Percentiles rank a stretch among this genome's conserved stretches.
phyloP scores from a whole-genome alignment of 2,329 filamentous ascomycete genomes.

The Aspergillus arachidicola region DNA sequence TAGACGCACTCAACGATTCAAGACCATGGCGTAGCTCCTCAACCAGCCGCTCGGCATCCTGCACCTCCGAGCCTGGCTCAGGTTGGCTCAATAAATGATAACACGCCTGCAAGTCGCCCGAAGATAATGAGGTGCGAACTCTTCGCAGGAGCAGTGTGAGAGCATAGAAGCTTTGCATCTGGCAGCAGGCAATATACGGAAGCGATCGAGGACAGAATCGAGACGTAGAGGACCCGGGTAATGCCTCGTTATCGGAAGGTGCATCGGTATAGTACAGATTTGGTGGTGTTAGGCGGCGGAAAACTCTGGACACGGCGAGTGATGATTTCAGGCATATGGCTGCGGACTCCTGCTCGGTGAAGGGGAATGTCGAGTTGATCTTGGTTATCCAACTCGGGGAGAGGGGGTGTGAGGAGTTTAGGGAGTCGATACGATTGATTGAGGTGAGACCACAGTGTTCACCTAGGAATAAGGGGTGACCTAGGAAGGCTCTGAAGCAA shows the following conservation, averaged over 20 bases:
- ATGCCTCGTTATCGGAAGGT: not conserved
- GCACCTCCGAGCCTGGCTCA: slow-evolving; percentile 21
- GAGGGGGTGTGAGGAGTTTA: not conserved
- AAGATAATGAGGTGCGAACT: slow-evolving; percentile 20
- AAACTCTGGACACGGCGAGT: slow-evolving; percentile 20
- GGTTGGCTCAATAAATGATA: slow-evolving; percentile 25
- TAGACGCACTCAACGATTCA: slow-evolving; percentile 15
- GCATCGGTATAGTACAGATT: not conserved
- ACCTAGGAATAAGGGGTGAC: slow-evolving; percentile 27
- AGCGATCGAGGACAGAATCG: slow-evolving; percentile 18
- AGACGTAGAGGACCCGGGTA: not conserved
- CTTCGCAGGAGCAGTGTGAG: slow-evolving; percentile 27
- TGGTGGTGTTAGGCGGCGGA: slow-evolving; percentile 21
- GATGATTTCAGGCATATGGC: slow-evolving; percentile 29
- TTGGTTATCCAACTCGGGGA: slow-evolving; percentile 3
- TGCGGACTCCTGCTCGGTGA: slow-evolving; percentile 27
- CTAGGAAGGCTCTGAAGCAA: slow-evolving; percentile 25
- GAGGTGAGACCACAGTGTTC: slow-evolving; percentile 27
- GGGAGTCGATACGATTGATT: slow-evolving; percentile 17
- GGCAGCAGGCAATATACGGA: slow-evolving; percentile 26
- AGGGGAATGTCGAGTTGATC: slow-evolving; percentile 22
- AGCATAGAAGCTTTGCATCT: slow-evolving; percentile 28
- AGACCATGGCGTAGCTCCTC: slow-evolving; percentile 28
- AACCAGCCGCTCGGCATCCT: slow-evolving; percentile 26
- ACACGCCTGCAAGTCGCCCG: slow-evolving; percentile 20